Evolutionary conservation across 331 rosid species (phyloP).

Genomic region (Stylosanthes scabra): DNA sequence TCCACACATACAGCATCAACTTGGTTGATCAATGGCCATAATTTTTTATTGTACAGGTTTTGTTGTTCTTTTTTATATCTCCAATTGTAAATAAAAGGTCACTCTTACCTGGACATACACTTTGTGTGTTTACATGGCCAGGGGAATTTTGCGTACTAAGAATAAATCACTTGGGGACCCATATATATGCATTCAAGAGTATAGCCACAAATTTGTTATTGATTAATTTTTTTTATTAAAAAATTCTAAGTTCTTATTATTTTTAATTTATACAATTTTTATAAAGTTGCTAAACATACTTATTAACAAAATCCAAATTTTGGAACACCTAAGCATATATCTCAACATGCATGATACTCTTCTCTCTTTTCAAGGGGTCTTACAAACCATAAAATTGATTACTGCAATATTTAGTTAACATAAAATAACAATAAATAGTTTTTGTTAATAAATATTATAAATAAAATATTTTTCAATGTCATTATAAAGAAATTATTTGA

Average conservation of each 20-base stretch:
- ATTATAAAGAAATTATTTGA: too few relatives aligned
- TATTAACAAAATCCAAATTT: too few relatives aligned
- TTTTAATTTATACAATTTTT: too few relatives aligned
- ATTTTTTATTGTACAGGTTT: neutral
- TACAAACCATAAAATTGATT: neutral
- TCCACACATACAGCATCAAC: slow-evolving; percentile 23
- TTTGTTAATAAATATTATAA: too few relatives aligned
- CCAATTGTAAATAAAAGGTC: neutral
- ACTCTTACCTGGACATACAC: neutral
- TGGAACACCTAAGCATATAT: too few relatives aligned
- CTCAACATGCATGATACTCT: neutral
- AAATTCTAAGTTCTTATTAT: too few relatives aligned
- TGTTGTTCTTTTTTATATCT: neutral
- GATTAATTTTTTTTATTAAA: neutral
- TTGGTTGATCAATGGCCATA: slow-evolving; percentile 8
- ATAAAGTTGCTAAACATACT: too few relatives aligned
- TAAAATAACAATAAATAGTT: too few relatives aligned
- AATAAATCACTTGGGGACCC: slow-evolving; percentile 39
- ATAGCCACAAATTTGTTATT: neutral
- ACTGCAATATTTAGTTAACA: too few relatives aligned
- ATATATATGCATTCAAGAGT: neutral
- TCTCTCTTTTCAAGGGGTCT: neutral
- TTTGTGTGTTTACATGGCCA: neutral
- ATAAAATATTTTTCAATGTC: too few relatives aligned
- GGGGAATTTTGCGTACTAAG: slow-evolving; percentile 15